phyloP scores from a whole-genome alignment of 768 basidiomycete genomes.

The Lactarius quietus region DNA sequence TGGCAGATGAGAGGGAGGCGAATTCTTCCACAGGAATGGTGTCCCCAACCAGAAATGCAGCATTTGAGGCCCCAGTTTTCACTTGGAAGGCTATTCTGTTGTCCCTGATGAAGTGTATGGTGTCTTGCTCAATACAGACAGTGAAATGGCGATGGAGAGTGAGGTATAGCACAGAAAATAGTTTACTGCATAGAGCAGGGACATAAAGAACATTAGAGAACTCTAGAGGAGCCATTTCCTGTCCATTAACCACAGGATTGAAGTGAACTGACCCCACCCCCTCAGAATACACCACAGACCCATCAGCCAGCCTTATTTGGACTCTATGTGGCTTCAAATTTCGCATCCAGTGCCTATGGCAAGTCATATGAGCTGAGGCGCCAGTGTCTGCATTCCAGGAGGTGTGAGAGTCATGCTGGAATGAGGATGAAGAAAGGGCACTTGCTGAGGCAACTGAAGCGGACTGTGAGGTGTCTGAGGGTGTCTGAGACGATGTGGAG shows the following conservation, averaged over 20 bases:
- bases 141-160: too few relatives aligned
- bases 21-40: neutral
- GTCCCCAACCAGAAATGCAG: too few relatives aligned
- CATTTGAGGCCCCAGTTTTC: neutral
- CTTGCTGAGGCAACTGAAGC: neutral
- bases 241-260: neutral
- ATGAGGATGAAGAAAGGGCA: neutral
- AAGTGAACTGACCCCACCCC: neutral
- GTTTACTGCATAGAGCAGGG: neutral
- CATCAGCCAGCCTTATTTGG: too few relatives aligned
- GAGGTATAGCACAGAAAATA: too few relatives aligned
- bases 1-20: neutral
- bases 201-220: constrained; percentile 8
- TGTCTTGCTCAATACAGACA: too few relatives aligned
- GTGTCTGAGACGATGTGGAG: neutral
- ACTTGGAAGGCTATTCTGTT: neutral
- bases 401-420: too few relatives aligned
- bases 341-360: too few relatives aligned
- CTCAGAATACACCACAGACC: neutral
- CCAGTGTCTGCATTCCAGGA: too few relatives aligned
- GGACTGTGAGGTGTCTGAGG: neutral
- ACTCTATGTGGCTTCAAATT: too few relatives aligned
- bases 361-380: too few relatives aligned
- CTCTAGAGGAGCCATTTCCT: neutral
- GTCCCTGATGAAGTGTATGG: neutral